phyloP scores from a whole-genome alignment of 306 rosid species.

The Oxytropis ochrocephala region DNA sequence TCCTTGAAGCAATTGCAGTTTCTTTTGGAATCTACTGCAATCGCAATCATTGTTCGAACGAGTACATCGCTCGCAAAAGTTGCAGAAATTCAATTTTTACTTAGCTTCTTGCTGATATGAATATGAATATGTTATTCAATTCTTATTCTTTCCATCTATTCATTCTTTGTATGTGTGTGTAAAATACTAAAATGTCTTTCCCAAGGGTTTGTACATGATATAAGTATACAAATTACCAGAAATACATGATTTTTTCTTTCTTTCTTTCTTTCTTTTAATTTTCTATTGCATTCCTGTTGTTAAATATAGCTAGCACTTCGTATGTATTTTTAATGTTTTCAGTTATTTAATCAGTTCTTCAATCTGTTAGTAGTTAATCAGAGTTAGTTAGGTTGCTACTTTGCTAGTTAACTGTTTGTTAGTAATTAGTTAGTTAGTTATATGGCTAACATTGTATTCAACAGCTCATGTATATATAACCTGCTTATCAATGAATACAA shows the following conservation, averaged over 20 bases:
- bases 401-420: no score
- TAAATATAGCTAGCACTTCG: no score
- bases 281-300: not conserved
- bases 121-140: not conserved
- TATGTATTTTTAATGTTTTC: no score
- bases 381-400: no score
- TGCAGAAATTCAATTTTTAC: not conserved
- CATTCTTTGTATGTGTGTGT: not conserved
- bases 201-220: constrained; percentile 10
- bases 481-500: no score
- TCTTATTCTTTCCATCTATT: not conserved
- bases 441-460: no score
- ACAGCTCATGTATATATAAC: no score
- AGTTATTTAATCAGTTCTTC: no score
- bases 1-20: not conserved
- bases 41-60: not conserved
- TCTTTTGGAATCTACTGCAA: no score
- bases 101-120: not conserved
- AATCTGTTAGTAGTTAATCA: no score
- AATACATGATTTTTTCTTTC: not conserved
- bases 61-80: not conserved
- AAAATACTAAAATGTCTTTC: not conserved
- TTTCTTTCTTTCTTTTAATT: not conserved
- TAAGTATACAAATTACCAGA: not conserved
- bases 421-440: no score